Base-by-base conservation (phyloP, 306 rosid species). In the Glycine latifolia region DNA sequence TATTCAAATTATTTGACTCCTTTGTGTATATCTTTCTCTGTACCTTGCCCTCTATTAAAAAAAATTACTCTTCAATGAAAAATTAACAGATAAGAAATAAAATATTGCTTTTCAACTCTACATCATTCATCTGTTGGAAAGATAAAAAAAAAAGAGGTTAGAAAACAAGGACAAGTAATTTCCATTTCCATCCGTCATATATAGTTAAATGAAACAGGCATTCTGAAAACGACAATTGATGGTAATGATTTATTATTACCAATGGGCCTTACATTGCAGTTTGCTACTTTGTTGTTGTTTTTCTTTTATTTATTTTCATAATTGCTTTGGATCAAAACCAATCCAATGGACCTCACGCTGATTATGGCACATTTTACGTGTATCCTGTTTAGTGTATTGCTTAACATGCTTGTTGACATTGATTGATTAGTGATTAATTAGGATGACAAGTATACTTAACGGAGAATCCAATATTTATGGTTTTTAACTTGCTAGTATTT, bases 331-430 rank as follows among this genome's bases (percentile, higher is more conserved):
- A 14, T 37, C 54, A 66, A 11, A 65, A 77, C 65, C 17, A 77
- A 77, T 66, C 31, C 53, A 65, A 55, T 66, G 74, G 74, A 66
- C 66, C 81, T 39, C 44, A 39, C 44, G 44, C 44, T 39, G 43
- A 77, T 37, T 66, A 52, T 53, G 74, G 66, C 4, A 15, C 31
- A 56, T 52, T 52, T 52, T 14, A n/a, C 67, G 5, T 37, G 31
- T 4, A 62, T 7, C 31, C 7, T 55, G 26, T n/a, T 8, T n/a
- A 55, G 26, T 55, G 26, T 7, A 56, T 39, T 39, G 44, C 44
- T 39, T 39, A 39, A 39, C 44, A 39, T 39, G 44, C 44, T 39
- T 39, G 44, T 39, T 39, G 44, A 39, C 44, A 39, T 39, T 39
- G 6, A 39, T 39, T 39, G 6, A 39, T 39, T 5, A 39, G 7